Evolutionary conservation across 805 yeast genomes (phyloP), one percentile per base, ranked within the genome.

Genomic region (Diddensiella santjacobensis): DNA sequence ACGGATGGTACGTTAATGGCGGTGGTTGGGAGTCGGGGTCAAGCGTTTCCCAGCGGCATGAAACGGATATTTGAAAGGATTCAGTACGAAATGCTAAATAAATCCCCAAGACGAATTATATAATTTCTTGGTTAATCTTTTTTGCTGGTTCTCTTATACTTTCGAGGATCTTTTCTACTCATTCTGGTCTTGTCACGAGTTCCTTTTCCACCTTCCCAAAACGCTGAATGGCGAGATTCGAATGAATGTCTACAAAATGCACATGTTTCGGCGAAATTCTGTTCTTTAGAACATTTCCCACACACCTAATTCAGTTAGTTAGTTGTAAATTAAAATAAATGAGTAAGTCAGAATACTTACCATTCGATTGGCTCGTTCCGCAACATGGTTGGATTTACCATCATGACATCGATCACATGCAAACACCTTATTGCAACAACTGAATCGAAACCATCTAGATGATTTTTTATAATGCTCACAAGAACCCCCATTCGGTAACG

Each of bases 201-300:
- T 1, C 75, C 75, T 36, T 56, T 59, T 0, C 75, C 75, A 19
- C 75, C 75, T 51, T 71, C 75, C 75, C 75, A 71, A 56, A 71
- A 71, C 15, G 69, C 65, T 2, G 73, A 56, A 24, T 49, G 59
- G 20, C 65, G 55, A 6, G 56, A 49, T 11, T 64, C 59, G 44
- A 66, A 71, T 35, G 63, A 59, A 42, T 69, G 70, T 8, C 62
- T 58, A 49, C 75, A 71, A 50, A 54, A 65, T 3, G 50, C 51
- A 50, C 74, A 70, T 13, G 59, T 59, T n/a, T 58, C 61, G 40
- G 51, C 40, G 45, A 68, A 67, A 40, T 62, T 60, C 58, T 70
- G 73, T 55, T 70, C 74, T 3, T 70, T 57, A 4, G 73, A 67
- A 52, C 74, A 70, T 51, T 56, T 58, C 3, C 73, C 75, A 44